phyloP scores from a whole-genome alignment of 257 asterid species.

The Leptodermis oblonga region DNA sequence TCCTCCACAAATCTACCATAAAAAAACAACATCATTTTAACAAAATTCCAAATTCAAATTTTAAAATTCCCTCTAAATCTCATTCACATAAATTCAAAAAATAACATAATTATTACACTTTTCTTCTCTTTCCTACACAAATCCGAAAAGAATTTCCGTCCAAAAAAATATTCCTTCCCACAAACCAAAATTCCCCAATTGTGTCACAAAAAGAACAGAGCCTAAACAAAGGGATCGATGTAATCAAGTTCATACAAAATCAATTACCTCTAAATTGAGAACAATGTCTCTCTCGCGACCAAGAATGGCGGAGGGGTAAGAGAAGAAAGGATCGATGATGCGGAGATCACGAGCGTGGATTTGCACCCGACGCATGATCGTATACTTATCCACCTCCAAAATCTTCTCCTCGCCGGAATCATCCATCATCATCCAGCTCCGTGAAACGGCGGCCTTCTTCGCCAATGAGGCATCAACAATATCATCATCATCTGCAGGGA shows the following conservation, averaged over 20 bases:
- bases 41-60: too few relatives aligned
- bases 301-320: conserved; percentile 6
- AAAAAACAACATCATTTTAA: too few relatives aligned
- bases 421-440: neutral
- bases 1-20: too few relatives aligned
- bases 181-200: too few relatives aligned
- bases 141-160: neutral
- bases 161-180: neutral
- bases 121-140: too few relatives aligned
- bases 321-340: conserved; percentile 1
- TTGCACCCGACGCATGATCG: neutral
- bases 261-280: conserved; percentile 8
- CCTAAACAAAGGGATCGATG: too few relatives aligned
- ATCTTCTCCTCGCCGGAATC: neutral
- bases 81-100: too few relatives aligned
- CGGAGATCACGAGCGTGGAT: conserved; percentile 10
- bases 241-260: neutral
- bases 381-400: conserved; percentile 6
- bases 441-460: conserved; percentile 38
- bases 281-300: conserved; percentile 6
- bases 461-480: conserved; percentile 24
- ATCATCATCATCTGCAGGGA: conserved; percentile 54
- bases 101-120: too few relatives aligned
- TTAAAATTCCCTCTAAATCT: too few relatives aligned
- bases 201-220: neutral